Evolutionary conservation across 75 land plant genomes (phyloP).

Genomic region (Pinus tabuliformis): DNA sequence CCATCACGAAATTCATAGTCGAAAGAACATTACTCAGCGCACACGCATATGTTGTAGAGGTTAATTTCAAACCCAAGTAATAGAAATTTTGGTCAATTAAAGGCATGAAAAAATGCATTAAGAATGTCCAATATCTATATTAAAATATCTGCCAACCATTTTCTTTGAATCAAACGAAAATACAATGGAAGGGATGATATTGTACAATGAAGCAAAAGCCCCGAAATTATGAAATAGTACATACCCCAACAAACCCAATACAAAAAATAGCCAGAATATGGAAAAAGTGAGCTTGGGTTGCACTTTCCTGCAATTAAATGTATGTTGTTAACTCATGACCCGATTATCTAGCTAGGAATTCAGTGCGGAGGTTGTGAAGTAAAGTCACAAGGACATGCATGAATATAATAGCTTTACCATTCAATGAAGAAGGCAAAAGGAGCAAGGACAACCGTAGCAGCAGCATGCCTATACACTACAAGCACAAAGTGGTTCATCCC

Average conservation of each 20-base stretch:
- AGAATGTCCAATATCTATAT: neutral
- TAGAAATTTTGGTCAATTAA: slow-evolving; percentile 7
- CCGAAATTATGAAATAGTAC: neutral
- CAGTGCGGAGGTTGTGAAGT: no score
- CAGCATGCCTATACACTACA: slow-evolving; percentile 44
- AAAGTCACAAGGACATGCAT: no score
- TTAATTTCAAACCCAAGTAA: slow-evolving; percentile 10
- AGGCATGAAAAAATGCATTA: neutral
- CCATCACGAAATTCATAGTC: slow-evolving; percentile 28
- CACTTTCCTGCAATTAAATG: slow-evolving; percentile 21
- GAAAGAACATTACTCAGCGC: slow-evolving; percentile 31
- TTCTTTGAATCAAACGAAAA: neutral
- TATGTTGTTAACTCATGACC: no score
- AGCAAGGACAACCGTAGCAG: slow-evolving; percentile 36
- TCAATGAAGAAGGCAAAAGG: slow-evolving; percentile 45
- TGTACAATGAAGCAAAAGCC: neutral
- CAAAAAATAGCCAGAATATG: slow-evolving; percentile 25
- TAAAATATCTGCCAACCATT: neutral
- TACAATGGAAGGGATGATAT: neutral
- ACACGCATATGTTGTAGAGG: slow-evolving; percentile 25
- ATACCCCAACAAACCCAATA: slow-evolving; percentile 33
- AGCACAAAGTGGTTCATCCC: slow-evolving; percentile 43
- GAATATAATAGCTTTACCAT: slow-evolving; percentile 24
- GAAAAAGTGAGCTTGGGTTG: slow-evolving; percentile 24
- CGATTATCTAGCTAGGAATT: no score